Evolutionary conservation across 306 rosid genomes (phyloP), one percentile per base, ranked within the genome.

Genomic region (Vigna trinervia): DNA sequence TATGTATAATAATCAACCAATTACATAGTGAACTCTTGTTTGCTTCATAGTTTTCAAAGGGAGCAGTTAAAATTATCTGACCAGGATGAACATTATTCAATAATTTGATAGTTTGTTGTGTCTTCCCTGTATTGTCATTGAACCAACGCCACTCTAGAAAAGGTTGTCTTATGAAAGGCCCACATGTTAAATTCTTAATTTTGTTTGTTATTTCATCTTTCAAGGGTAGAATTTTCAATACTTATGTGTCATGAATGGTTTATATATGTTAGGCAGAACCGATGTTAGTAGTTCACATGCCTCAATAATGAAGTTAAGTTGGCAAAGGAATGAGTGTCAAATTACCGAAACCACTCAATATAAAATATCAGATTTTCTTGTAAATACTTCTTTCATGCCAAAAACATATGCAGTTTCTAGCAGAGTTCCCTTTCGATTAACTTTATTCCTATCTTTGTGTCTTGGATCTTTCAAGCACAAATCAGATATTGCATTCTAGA

Each of bases 11-110:
- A 84, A 85, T 64, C 71, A 79, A 88, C 73, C 54, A 54, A 79
- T 63, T 84, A 78, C 83, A 77, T 78, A 22, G 57, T 11, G 78
- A 82, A 56, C 67, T 84, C 71, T 90, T 92, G 96, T 91, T 93
- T 83, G 80, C 80, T 90, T 86, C 89, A 83, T 84, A 79, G 79
- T 86, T 90, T 91, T 96, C 97, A 83, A 89, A 89, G 89, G 92
- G 94, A 86, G 99, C 84, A 87, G 97, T 95, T 93, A 75, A 83
- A 84, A 77, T 81, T 83, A 80, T 63, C 77, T 77, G 80, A 80
- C 84, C 46, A 81, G 70, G 80, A 73, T 74, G 1, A 81, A 79
- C 81, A 73, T 75, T 51, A 72, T 75, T 30, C 43, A 69, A 72
- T 59, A 73, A 82, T 82, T 68, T 56, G 81, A 82, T 64, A 79